Base-by-base conservation (phyloP, 2,329 filamentous ascomycete genomes). In the Ilyonectria sp. region DNA sequence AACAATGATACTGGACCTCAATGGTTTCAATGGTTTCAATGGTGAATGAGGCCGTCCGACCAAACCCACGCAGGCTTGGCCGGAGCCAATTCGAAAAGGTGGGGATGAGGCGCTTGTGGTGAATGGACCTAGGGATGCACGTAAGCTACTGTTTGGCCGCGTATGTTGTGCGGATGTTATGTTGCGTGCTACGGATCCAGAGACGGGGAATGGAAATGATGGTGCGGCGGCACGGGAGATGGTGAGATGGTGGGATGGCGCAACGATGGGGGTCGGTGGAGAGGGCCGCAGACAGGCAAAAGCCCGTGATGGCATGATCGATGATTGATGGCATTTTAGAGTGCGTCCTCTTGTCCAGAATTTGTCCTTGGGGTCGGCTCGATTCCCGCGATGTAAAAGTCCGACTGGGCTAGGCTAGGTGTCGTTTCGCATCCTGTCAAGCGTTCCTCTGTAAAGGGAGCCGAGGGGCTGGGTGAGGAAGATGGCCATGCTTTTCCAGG, bases 371-470 rank as follows among this genome's bases (percentile, higher is more conserved):
- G 23, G 31, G 17, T 33, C 46, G 31, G 35, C 15, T 53, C 33
- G 17, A 19, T 26, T 13, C 47, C 47, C 29, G 15, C 31, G 21
- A 53, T 19, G 17, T 26, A n/a, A 50, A 37, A 50, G 31, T 21
- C 19, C 19, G 56, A 13, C 26, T 17, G 19, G 29, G 13, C 46
- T 46, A 44, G 47, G 19, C 55, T 2, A 47, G 54, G 35, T 50
- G 35, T 44, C 37, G 63, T 60, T 60, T 57, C 63, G 52, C 37
- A 37, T 56, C 50, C 19, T 23, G 43, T 49, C 46, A 65, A 50
- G 43, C 23, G 29, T 60, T 52, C n/a, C 29, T 49, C 29, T n/a
- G 43, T 31, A 61, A 61, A 53, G 55, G 55, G 40, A 40, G 52
- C 33, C 26, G 9, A 26, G 54, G 31, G 23, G 33, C n/a, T 40